Base-by-base conservation (phyloP, 208 protist genomes). In the Leishmania lainsoni region DNA sequence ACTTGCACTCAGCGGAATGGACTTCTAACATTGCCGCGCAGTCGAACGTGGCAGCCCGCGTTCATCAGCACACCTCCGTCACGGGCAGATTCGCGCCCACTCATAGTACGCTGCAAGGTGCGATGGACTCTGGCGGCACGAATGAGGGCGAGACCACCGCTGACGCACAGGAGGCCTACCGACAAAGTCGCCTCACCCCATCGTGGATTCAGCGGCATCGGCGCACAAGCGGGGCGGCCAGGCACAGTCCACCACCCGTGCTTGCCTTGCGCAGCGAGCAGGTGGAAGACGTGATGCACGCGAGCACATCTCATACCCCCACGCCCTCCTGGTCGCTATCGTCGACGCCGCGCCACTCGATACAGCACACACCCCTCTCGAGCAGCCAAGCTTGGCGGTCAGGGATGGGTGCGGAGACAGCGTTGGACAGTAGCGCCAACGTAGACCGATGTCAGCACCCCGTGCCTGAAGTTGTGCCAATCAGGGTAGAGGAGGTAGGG, bases 161-260 rank as follows among this genome's bases (percentile, higher is more conserved):
- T 48, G 81, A 85, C 29, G 20, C 29, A 29, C 45, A 20, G 2
- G 81, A 77, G 77, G 35, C 70, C 22, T 85, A 85, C 73, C 76
- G 70, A 59, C 69, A 81, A 3, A 85, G 81, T 52, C 81, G 81
- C 48, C 61, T 76, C 14, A 81, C 81, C 5, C 81, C 81, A 1
- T 81, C 81, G 0, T 78, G 61, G 14, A 85, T 85, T 63, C 81
- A 70, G 73, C 81, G 73, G 20, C 78, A 85, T 42, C 81, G 81
- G 22, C 77, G 22, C 29, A 8, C 14, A 65, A 85, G 81, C 65
- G 5, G 16, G 1, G 56, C 17, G n/a, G 42, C 20, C 26, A 78
- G 61, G 29, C 76, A 52, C 56, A 81, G 72, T n/a, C 77, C 81
- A 1, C 77, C 76, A 35, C 52, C 84, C 0, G 8, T 61, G 14